Conservation (phyloP, 345 rosid species). For the Orychophragmus violaceus region DNA sequence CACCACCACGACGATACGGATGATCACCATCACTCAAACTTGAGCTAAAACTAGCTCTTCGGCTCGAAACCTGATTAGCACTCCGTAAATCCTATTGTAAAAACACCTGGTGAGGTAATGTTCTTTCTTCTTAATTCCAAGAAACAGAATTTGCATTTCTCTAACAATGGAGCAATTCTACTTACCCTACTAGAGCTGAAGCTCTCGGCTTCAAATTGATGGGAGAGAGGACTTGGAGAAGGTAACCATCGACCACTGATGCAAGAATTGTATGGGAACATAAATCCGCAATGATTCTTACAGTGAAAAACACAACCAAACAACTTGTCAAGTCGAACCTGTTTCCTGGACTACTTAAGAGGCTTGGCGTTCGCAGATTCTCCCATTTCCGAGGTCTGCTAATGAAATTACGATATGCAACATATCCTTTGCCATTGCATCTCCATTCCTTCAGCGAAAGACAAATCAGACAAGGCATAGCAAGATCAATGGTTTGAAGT, state of each 20-base stretch:
- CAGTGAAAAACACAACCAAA: too few relatives aligned
- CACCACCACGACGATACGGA: slow-evolving; percentile 43
- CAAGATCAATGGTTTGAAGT: background rate
- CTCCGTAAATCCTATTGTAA: slow-evolving; percentile 53
- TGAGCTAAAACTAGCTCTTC: slow-evolving; percentile 78
- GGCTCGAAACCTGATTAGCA: slow-evolving; percentile 57
- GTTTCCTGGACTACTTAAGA: slow-evolving; percentile 77
- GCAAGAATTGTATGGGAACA: slow-evolving; percentile 56
- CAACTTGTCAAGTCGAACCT: slow-evolving; percentile 42
- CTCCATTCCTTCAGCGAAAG: slow-evolving; percentile 76
- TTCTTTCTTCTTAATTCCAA: background rate
- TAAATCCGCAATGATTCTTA: too few relatives aligned
- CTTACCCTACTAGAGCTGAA: slow-evolving; percentile 71
- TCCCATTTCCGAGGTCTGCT: slow-evolving; percentile 88
- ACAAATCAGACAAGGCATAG: background rate
- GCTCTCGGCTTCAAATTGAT: slow-evolving; percentile 70
- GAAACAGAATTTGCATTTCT: background rate
- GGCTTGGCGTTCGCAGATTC: slow-evolving; percentile 46
- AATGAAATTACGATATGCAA: slow-evolving; percentile 76
- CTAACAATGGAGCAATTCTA: background rate
- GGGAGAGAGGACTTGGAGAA: slow-evolving; percentile 58
- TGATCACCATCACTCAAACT: slow-evolving; percentile 66
- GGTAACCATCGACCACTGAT: slow-evolving; percentile 91
- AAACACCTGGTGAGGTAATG: slow-evolving; percentile 4
- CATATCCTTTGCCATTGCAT: slow-evolving; percentile 88